A percentile compares a stretch with the other conserved stretches of the same genome.
phyloP scores from a whole-genome alignment of 306 rosid species.

The Carpinus fangiana region DNA sequence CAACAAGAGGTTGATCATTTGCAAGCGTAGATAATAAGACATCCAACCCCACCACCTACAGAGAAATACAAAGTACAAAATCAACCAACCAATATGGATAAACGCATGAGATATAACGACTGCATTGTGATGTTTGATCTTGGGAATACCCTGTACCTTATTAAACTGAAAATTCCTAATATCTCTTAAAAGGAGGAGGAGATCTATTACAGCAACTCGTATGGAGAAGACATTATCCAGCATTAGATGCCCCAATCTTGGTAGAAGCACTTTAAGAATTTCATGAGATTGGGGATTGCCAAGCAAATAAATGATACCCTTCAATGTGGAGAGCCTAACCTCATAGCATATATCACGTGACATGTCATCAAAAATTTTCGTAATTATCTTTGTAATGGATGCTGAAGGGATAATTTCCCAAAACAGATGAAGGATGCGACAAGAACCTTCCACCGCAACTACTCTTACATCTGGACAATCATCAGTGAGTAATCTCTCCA shows the following conservation, averaged over 20 bases:
- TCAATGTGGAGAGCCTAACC: slow-evolving; percentile 77
- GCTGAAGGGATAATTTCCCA: slow-evolving; percentile 92
- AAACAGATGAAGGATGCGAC: slow-evolving; percentile 76
- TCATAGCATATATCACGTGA: slow-evolving; percentile 72
- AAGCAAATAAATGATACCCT: slow-evolving; percentile 73
- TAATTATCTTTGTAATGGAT: slow-evolving; percentile 68
- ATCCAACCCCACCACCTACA: slow-evolving; percentile 72
- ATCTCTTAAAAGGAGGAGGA: slow-evolving; percentile 66
- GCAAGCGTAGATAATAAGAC: slow-evolving; percentile 60
- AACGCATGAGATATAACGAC: slow-evolving; percentile 13
- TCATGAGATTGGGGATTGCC: slow-evolving; percentile 86
- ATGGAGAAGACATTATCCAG: slow-evolving; percentile 55
- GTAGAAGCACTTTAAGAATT: slow-evolving; percentile 81
- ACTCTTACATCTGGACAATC: slow-evolving; percentile 76
- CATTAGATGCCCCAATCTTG: slow-evolving; percentile 77
- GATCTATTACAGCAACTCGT: slow-evolving; percentile 64
- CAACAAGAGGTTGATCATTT: slow-evolving; percentile 68
- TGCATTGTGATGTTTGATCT: slow-evolving; percentile 11
- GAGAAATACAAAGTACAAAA: slow-evolving; percentile 24
- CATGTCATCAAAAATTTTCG: slow-evolving; percentile 66
- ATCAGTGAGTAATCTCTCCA: slow-evolving; percentile 73
- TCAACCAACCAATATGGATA: slow-evolving; percentile 21
- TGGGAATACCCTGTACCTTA: slow-evolving; percentile 47
- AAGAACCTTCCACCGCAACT: slow-evolving; percentile 91
- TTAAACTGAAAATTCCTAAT: slow-evolving; percentile 74